These are phyloP conservation scores for Chaetothyriales sp. DNA, from an alignment of 2,329 filamentous ascomycete genomes.

Conservation along the genomic window DNA sequence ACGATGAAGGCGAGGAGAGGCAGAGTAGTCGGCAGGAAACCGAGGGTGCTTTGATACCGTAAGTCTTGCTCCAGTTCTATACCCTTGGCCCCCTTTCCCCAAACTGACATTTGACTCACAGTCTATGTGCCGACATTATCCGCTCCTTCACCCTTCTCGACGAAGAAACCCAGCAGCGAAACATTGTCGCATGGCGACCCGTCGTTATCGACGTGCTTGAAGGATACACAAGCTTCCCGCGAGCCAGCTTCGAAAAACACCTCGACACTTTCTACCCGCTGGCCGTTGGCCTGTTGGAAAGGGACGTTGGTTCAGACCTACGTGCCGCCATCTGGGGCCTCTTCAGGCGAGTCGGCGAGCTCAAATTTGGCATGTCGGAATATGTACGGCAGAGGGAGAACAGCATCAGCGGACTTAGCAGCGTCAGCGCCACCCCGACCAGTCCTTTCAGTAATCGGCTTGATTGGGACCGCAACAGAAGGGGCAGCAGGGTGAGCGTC, in stretches of 20 bases:
- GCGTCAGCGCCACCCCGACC: conserved; percentile 8
- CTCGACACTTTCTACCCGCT: conserved; percentile 76
- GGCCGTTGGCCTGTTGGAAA: conserved; percentile 65
- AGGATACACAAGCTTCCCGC: conserved; percentile 74
- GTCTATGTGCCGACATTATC: conserved; percentile 85
- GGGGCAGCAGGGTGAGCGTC: not conserved
- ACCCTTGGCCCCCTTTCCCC: not conserved
- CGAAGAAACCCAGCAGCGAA: conserved; percentile 91
- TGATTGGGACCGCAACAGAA: not conserved
- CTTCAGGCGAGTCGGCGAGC: conserved; percentile 70
- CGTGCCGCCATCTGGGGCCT: conserved; percentile 64
- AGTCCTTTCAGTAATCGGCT: conserved; percentile 2
- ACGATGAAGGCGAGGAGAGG: conserved; percentile 72
- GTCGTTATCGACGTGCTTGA: conserved; percentile 96
- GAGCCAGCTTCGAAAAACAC: conserved; percentile 65
- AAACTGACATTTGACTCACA: conserved; percentile 16
- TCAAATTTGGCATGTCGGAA: conserved; percentile 38
- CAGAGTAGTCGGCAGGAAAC: conserved; percentile 67
- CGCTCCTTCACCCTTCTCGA: conserved; percentile 72
- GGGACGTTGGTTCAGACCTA: conserved; percentile 69
- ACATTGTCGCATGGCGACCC: conserved; percentile 92
- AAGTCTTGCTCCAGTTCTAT: conserved; percentile 22
- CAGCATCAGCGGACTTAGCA: conserved; percentile 13
- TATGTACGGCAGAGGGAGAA: conserved; percentile 11
- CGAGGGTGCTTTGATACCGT: conserved; percentile 78